These are phyloP conservation scores for Aspergillus sp. DNA, from an alignment of 2,329 filamentous ascomycete species.

Conservation along the genomic window DNA sequence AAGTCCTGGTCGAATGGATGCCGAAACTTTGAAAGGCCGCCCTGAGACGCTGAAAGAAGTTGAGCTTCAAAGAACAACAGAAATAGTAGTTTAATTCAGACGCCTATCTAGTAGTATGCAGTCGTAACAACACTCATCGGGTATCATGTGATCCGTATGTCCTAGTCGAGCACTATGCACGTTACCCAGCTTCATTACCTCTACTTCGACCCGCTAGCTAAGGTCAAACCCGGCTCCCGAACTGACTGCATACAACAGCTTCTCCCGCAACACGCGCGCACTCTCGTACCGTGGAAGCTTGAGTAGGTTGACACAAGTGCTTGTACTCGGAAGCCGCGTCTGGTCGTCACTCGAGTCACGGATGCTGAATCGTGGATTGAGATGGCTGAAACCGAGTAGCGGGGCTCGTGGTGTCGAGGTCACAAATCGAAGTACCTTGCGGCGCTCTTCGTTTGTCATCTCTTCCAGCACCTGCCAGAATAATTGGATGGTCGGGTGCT, in stretches of 20 bases:
- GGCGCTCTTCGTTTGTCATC: slow-evolving; percentile 75
- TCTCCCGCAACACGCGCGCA: slow-evolving; percentile 69
- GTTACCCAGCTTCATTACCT: neutral
- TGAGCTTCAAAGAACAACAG: neutral
- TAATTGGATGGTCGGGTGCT: slow-evolving; percentile 81
- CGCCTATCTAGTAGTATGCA: neutral
- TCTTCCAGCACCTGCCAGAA: slow-evolving; percentile 90
- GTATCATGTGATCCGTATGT: neutral
- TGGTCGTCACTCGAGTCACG: slow-evolving; percentile 79
- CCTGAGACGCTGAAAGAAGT: neutral
- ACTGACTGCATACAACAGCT: slow-evolving; percentile 86
- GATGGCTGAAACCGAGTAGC: slow-evolving; percentile 81
- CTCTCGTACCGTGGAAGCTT: slow-evolving; percentile 84
- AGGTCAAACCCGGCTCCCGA: slow-evolving; percentile 92
- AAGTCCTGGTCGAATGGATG: neutral
- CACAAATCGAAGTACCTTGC: slow-evolving; percentile 92
- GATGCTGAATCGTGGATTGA: slow-evolving; percentile 87
- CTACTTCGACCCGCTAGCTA: slow-evolving; percentile 28
- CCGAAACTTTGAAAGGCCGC: neutral
- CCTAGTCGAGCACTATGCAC: neutral
- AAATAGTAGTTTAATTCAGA: neutral
- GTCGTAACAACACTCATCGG: neutral
- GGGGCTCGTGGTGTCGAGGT: slow-evolving; percentile 91
- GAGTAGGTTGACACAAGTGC: slow-evolving; percentile 92
- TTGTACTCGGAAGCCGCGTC: slow-evolving; percentile 83